phyloP scores from a whole-genome alignment of 805 yeast species.

The Saturnispora ahearnii region DNA sequence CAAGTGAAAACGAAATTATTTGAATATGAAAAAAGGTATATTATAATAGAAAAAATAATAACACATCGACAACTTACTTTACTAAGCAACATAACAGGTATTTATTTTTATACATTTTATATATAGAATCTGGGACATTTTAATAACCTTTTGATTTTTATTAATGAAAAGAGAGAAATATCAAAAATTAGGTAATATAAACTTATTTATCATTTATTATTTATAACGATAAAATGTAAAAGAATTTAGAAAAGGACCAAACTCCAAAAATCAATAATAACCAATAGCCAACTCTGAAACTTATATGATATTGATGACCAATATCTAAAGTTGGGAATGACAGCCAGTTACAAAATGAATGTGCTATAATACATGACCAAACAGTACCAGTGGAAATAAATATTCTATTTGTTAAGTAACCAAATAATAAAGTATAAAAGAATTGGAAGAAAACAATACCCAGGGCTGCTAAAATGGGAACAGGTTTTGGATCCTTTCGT shows the following conservation, averaged over 20 bases:
- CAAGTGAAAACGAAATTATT: background rate
- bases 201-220: too few relatives aligned
- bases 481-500: slow-evolving; percentile 18
- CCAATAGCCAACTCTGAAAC: slow-evolving; percentile 30
- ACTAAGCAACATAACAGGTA: background rate
- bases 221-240: slow-evolving; percentile 16
- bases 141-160: background rate
- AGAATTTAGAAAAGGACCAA: slow-evolving; percentile 27
- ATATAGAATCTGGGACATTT: background rate
- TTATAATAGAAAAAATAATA: background rate
- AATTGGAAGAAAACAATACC: slow-evolving; percentile 42
- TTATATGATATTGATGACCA: background rate
- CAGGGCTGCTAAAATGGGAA: slow-evolving; percentile 26
- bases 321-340: slow-evolving; percentile 47
- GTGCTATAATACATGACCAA: slow-evolving; percentile 52
- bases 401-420: slow-evolving; percentile 51
- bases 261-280: slow-evolving; percentile 36
- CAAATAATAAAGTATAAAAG: slow-evolving; percentile 61
- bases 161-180: background rate
- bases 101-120: background rate
- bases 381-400: slow-evolving; percentile 44
- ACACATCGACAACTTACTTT: background rate
- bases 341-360: slow-evolving; percentile 57
- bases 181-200: too few relatives aligned
- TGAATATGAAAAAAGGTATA: background rate